Evolutionary conservation across 192 early-diverging fungal species (phyloP).

Genomic region (Rhizoclosmatium globosum): DNA sequence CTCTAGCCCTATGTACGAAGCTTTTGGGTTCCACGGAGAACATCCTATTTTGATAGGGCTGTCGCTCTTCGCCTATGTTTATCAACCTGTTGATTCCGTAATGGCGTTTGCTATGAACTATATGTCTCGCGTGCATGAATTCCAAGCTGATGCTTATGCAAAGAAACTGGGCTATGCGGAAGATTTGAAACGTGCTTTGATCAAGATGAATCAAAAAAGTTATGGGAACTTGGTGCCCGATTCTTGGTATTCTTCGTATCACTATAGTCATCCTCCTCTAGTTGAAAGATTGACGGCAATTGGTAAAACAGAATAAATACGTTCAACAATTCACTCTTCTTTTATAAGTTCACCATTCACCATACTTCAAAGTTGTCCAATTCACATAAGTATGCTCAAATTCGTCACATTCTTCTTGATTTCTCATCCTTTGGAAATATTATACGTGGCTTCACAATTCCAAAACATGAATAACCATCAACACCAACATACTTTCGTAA

Average conservation of each 20-base stretch:
- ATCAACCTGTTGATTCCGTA: constrained; percentile 77
- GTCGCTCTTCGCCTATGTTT: constrained; percentile 77
- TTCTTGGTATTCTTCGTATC: constrained; percentile 80
- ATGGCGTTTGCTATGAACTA: constrained; percentile 81
- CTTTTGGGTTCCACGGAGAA: constrained; percentile 83
- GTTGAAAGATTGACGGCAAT: constrained; percentile 83
- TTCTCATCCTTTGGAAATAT: too few relatives aligned
- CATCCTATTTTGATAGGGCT: constrained; percentile 88
- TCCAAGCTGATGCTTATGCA: constrained; percentile 91
- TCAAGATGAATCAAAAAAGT: constrained; percentile 93
- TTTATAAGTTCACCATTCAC: too few relatives aligned
- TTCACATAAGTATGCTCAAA: too few relatives aligned
- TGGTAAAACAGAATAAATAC: constrained; percentile 43
- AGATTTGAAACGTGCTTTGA: constrained; percentile 76
- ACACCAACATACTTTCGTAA: too few relatives aligned
- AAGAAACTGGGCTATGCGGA: constrained; percentile 80
- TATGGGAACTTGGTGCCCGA: constrained; percentile 77
- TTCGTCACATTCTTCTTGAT: too few relatives aligned
- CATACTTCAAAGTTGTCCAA: too few relatives aligned
- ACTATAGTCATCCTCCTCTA: constrained; percentile 92
- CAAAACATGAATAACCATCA: too few relatives aligned
- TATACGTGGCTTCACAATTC: too few relatives aligned
- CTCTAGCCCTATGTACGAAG: constrained; percentile 76
- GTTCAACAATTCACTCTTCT: too few relatives aligned
- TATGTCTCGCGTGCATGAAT: constrained; percentile 87